Evolutionary conservation across 169 alveolate species (phyloP), one percentile per base, ranked within the genome.

Genomic region (Plasmodium cynomolgi): DNA sequence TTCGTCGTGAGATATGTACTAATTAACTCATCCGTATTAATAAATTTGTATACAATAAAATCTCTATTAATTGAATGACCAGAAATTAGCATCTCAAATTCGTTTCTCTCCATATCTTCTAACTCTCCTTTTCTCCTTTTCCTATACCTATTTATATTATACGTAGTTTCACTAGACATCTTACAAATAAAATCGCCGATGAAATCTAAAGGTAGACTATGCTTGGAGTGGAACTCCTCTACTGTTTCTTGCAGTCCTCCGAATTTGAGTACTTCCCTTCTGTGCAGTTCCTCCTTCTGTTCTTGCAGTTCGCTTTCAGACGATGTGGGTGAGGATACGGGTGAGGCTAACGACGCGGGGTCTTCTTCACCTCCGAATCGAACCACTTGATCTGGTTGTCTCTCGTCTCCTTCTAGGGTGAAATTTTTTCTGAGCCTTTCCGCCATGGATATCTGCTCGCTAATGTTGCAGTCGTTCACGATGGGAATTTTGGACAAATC

Each of bases 181-280:
- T 90, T 90, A 62, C 94, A 90, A 2, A 90, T 90, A 37, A 80
- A 90, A 58, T 90, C 94, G 1, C 94, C 94, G 23, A 90, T 33
- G 47, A 90, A 90, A 80, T 90, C 90, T 7, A 90, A 41, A 9
- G 84, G 72, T 26, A 90, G 33, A 37, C 50, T 39, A 58, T 90
- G 94, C 50, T 90, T 90, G 20, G 26, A n/a, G 50, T 80, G 81
- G 73, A 90, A 90, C 20, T 90, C 94, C 17, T 71, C 54, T 3
- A 90, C 34, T 0, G 94, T 90, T 68, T 90, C 94, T 79, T 79
- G 91, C n/a, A 90, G 47, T 0, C 83, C 47, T 26, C 94, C 94
- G 47, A 62, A 29, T 58, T 90, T 79, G 41, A 90, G 72, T 4
- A 90, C 83, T 11, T 90, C 75, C 72, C 9, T 20, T 37, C 94